Percentiles rank a stretch among this genome's conserved stretches.
phyloP scores from a whole-genome alignment of 1,139 yeast genomes.

The Yamadazyma friedrichii region DNA sequence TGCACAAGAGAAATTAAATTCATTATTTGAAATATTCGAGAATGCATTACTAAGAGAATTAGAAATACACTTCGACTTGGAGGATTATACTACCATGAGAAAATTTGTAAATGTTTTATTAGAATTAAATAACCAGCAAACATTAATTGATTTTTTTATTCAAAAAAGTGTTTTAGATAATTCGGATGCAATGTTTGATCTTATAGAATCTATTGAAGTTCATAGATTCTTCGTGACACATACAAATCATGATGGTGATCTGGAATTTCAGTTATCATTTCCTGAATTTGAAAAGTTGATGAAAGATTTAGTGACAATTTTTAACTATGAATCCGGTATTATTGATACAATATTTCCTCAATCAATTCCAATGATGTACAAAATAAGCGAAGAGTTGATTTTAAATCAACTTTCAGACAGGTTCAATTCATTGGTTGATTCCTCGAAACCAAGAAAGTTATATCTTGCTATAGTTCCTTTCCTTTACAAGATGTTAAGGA shows the following conservation, averaged over 20 bases:
- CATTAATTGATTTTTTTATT: slow-evolving; percentile 45
- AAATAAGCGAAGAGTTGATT: slow-evolving; percentile 45
- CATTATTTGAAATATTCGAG: slow-evolving; percentile 70
- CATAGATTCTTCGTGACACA: slow-evolving; percentile 11
- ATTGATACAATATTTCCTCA: slow-evolving; percentile 43
- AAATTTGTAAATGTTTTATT: slow-evolving; percentile 37
- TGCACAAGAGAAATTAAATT: slow-evolving; percentile 47
- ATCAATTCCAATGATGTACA: slow-evolving; percentile 47
- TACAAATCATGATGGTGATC: slow-evolving; percentile 15
- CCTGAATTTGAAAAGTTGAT: slow-evolving; percentile 23
- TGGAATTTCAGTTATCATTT: slow-evolving; percentile 1
- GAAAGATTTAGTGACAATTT: slow-evolving; percentile 26
- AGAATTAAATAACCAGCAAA: slow-evolving; percentile 41
- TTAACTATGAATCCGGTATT: slow-evolving; percentile 35
- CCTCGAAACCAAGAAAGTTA: slow-evolving; percentile 25
- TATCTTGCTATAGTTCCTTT: slow-evolving; percentile 33
- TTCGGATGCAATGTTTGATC: slow-evolving; percentile 31
- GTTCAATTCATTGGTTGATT: slow-evolving; percentile 28
- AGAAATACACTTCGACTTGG: slow-evolving; percentile 55
- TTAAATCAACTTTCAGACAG: slow-evolving; percentile 41
- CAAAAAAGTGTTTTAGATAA: slow-evolving; percentile 46
- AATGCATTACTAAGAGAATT: slow-evolving; percentile 72
- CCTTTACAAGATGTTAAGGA: slow-evolving; percentile 29
- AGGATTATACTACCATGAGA: slow-evolving; percentile 42
- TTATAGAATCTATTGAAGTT: slow-evolving; percentile 18